Evolutionary conservation across 352 stramenopile species (phyloP).

Genomic region (Phytophthora pini): DNA sequence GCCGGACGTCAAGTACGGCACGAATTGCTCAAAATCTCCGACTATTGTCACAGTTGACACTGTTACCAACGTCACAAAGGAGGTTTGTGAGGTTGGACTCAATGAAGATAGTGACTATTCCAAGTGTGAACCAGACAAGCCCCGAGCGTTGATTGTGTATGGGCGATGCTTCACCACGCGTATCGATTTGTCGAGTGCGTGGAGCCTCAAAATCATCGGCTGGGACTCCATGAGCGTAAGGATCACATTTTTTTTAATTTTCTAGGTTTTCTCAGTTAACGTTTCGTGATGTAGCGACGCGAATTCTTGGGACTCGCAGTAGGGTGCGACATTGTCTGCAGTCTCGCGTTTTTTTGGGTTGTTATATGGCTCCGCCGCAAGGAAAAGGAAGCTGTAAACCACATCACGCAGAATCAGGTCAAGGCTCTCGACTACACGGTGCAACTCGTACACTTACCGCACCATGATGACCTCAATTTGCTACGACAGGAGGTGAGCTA

Average conservation of each 20-base stretch:
- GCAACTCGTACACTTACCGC: constrained; percentile 70
- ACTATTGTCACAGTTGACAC: constrained; percentile 36
- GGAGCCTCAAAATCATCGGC: constrained; percentile 80
- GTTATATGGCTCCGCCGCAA: constrained; percentile 80
- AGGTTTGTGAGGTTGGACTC: constrained; percentile 47
- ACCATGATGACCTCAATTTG: constrained; percentile 62
- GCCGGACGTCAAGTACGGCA: constrained; percentile 44
- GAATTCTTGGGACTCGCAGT: constrained; percentile 76
- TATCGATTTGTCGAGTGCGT: constrained; percentile 75
- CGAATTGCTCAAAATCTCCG: constrained; percentile 38
- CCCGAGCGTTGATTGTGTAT: constrained; percentile 70
- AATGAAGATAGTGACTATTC: constrained; percentile 69
- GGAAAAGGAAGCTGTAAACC: constrained; percentile 65
- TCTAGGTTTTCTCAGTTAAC: too few relatives aligned
- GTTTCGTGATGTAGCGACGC: constrained; percentile 44
- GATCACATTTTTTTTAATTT: too few relatives aligned
- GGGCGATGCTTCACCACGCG: constrained; percentile 79
- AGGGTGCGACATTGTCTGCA: constrained; percentile 74
- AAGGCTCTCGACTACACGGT: constrained; percentile 83
- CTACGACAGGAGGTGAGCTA: constrained; percentile 64
- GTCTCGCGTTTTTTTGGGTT: constrained; percentile 67
- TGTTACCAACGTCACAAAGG: constrained; percentile 33
- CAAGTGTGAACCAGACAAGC: constrained; percentile 35
- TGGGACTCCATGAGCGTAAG: constrained; percentile 81
- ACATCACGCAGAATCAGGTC: constrained; percentile 68